Conservation (phyloP, 768 basidiomycete genomes). For the Lactarius evosmus region DNA sequence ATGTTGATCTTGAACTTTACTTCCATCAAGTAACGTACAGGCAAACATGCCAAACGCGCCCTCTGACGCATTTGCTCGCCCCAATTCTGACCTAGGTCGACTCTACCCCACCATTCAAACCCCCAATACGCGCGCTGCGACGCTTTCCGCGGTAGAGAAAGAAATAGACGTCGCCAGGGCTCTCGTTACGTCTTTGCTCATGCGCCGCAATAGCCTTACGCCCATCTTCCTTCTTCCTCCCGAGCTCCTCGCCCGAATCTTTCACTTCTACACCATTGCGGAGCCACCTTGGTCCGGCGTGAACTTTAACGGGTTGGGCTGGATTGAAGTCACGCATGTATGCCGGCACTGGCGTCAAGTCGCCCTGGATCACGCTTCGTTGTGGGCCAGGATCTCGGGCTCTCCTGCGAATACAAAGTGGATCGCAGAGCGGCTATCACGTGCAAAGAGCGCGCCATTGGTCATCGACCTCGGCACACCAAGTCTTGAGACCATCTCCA, state of each 20-base stretch:
- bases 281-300: conserved; percentile 4
- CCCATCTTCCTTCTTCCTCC: conserved; percentile 16
- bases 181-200: background rate
- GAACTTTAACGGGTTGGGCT: background rate
- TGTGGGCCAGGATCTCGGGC: conserved; percentile 13
- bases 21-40: background rate
- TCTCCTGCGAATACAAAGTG: background rate
- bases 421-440: conserved; percentile 13
- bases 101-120: background rate
- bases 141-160: conserved; percentile 5
- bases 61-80: background rate
- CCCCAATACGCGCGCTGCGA: background rate
- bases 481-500: background rate
- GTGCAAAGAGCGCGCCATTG: conserved; percentile 6
- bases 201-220: conserved; percentile 11
- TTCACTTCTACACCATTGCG: background rate
- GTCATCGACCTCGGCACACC: background rate
- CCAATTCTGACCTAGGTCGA: background rate
- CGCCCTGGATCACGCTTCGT: conserved; percentile 13
- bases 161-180: conserved; percentile 2
- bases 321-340: conserved; percentile 22
- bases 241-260: conserved; percentile 22
- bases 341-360: conserved; percentile 23
- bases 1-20: background rate
- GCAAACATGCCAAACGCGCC: background rate